These are phyloP conservation scores for Puccinia triticina DNA, from an alignment of 1,284 basidiomycete genomes.

Conservation along the genomic window DNA sequence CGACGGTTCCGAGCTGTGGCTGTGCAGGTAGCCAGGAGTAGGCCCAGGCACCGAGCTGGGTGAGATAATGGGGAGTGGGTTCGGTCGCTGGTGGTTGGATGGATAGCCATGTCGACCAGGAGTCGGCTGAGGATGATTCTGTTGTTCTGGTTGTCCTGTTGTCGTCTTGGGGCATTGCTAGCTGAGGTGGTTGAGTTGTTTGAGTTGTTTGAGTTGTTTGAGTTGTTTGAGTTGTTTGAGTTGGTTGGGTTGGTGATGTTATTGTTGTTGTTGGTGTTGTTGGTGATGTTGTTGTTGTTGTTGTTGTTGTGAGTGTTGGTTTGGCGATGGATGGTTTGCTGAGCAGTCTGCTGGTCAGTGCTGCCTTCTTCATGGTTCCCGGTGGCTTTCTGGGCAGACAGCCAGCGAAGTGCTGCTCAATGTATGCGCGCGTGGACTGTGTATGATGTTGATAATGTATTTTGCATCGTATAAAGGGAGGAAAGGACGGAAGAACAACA, in stretches of 20 bases:
- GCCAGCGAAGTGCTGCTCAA: too few relatives aligned
- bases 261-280: background rate
- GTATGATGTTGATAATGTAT: too few relatives aligned
- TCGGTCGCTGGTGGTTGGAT: background rate
- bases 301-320: background rate
- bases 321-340: too few relatives aligned
- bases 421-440: too few relatives aligned
- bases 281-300: slow-evolving; percentile 2
- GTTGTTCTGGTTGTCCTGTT: background rate
- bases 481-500: too few relatives aligned
- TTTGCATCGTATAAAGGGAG: too few relatives aligned
- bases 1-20: too few relatives aligned
- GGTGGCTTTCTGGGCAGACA: too few relatives aligned
- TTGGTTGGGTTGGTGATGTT: background rate
- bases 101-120: background rate
- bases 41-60: background rate
- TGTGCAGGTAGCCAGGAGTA: too few relatives aligned
- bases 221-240: background rate
- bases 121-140: background rate
- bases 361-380: too few relatives aligned
- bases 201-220: background rate
- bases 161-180: background rate
- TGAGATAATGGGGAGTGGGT: background rate
- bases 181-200: too few relatives aligned
- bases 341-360: too few relatives aligned